Evolutionary conservation across 2,329 filamentous ascomycete species (phyloP).

Genomic region (Epichloe scottii): DNA sequence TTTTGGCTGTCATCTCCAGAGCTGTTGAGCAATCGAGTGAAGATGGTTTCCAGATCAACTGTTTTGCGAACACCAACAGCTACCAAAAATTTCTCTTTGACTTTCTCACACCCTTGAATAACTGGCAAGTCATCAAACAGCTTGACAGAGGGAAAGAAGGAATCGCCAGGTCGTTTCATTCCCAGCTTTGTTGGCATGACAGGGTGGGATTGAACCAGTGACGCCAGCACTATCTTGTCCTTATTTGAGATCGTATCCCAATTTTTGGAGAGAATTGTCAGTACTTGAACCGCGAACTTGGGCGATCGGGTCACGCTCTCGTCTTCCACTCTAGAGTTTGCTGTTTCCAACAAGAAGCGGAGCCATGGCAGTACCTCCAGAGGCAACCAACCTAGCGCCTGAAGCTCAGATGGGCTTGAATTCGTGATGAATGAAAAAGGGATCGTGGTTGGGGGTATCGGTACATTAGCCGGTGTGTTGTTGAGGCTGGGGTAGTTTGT

Average conservation of each 20-base stretch:
- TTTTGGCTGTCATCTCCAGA: constrained; percentile 39
- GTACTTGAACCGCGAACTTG: constrained; percentile 62
- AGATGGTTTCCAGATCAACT: constrained; percentile 86
- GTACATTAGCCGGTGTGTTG: constrained; percentile 69
- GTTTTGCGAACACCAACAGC: constrained; percentile 86
- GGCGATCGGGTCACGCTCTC: constrained; percentile 60
- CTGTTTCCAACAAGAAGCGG: constrained; percentile 60
- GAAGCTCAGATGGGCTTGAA: constrained; percentile 54
- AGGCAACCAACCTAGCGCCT: constrained; percentile 75
- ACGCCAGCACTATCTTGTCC: constrained; percentile 52
- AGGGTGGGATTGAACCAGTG: constrained; percentile 52
- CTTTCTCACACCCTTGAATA: constrained; percentile 59
- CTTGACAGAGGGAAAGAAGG: constrained; percentile 89
- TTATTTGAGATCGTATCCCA: constrained; percentile 68
- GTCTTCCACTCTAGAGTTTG: constrained; percentile 44
- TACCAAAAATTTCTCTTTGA: constrained; percentile 83
- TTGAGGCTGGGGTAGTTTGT: constrained; percentile 62
- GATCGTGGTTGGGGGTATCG: constrained; percentile 69
- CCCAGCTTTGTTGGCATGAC: constrained; percentile 85
- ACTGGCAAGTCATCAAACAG: constrained; percentile 88
- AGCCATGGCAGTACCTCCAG: constrained; percentile 81
- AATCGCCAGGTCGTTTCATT: constrained; percentile 73
- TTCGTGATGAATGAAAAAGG: constrained; percentile 71
- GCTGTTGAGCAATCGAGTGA: constrained; percentile 64
- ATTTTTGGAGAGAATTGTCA: constrained; percentile 72